Evolutionary conservation across 2,329 filamentous ascomycete species (phyloP), one percentile per base, ranked within the genome.

Genomic region (Knufia petricola): DNA sequence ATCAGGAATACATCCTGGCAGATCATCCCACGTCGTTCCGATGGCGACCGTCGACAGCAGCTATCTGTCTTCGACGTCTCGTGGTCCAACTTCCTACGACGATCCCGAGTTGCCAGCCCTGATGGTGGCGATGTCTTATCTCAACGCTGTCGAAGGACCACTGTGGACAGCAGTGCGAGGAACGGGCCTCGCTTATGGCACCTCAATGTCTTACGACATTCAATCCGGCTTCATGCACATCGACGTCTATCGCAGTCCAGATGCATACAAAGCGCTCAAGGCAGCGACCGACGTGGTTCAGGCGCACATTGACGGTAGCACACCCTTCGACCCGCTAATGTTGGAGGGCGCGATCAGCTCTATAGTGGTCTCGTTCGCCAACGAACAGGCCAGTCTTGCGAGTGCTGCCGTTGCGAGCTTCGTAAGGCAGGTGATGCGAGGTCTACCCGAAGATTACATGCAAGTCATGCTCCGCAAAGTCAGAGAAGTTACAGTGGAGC

Each of bases 41-140:
- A 92, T 98, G 81, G 80, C 87, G 0, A 85, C 88, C 1, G 84
- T 95, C 45, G 92, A 98, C 68, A 94, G 86, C 37, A 95, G 89
- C 1, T 96, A 87, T 68, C 84, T 83, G 20, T 78, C 89, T 51
- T 81, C 86, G 58, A 84, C 84, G 9, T 75, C 83, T 1, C 77
- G 77, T 36, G 90, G 90, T 4, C 78, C 90, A 13, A 76, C 78
- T 20, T 86, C 83, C 0, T 89, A 84, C 61, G 74, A 77, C 3
- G 84, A 95, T 60, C 82, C 88, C 0, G 76, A 79, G 13, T 73
- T 96, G 1, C 88, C 92, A 0, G 82, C 89, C 1, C 75, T 95
- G 45, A 79, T 94, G 64, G 89, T 98, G 6, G 88, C 90, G 1
- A 79, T 88, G 43, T 82, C 88, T 17, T 96, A 95, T 63, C 82